phyloP scores from a whole-genome alignment of 2,329 filamentous ascomycete species.

The Microascus cirrosus region DNA sequence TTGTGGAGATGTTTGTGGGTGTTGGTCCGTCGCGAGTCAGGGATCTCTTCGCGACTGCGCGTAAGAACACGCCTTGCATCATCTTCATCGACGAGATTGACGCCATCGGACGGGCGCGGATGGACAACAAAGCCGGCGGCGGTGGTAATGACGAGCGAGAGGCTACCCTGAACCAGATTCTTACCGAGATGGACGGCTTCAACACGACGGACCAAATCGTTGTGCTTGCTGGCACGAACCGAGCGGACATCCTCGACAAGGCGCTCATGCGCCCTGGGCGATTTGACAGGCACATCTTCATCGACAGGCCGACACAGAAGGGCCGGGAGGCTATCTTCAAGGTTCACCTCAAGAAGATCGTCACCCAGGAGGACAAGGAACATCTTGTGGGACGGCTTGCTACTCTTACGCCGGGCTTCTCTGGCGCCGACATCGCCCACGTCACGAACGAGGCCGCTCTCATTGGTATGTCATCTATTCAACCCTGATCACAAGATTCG shows the following conservation, averaged over 20 bases:
- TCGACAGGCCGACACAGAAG: slow-evolving; percentile 93
- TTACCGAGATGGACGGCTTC: slow-evolving; percentile 99
- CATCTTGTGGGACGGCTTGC: slow-evolving; percentile 80
- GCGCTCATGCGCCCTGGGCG: slow-evolving; percentile 93
- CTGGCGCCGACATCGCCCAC: slow-evolving; percentile 96
- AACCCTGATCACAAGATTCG: neutral
- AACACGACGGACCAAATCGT: slow-evolving; percentile 95
- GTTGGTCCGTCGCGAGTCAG: slow-evolving; percentile 92
- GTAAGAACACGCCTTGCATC: slow-evolving; percentile 95
- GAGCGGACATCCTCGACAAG: slow-evolving; percentile 88
- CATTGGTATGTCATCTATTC: slow-evolving; percentile 61
- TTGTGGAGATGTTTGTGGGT: slow-evolving; percentile 99
- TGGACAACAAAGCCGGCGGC: slow-evolving; percentile 58
- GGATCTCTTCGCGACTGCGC: slow-evolving; percentile 85
- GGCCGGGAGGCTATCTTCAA: slow-evolving; percentile 92
- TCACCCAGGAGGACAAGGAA: slow-evolving; percentile 82
- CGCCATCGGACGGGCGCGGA: slow-evolving; percentile 84
- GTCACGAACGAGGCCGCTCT: slow-evolving; percentile 96
- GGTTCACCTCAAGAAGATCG: slow-evolving; percentile 89
- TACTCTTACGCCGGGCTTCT: slow-evolving; percentile 90
- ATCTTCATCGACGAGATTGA: slow-evolving; percentile 99
- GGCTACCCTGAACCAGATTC: slow-evolving; percentile 92
- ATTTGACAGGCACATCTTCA: slow-evolving; percentile 92
- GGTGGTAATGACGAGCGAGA: slow-evolving; percentile 97
- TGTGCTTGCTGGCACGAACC: slow-evolving; percentile 91